phyloP scores from a whole-genome alignment of 2,329 filamentous ascomycete genomes.

The Spiromastix sp. region DNA sequence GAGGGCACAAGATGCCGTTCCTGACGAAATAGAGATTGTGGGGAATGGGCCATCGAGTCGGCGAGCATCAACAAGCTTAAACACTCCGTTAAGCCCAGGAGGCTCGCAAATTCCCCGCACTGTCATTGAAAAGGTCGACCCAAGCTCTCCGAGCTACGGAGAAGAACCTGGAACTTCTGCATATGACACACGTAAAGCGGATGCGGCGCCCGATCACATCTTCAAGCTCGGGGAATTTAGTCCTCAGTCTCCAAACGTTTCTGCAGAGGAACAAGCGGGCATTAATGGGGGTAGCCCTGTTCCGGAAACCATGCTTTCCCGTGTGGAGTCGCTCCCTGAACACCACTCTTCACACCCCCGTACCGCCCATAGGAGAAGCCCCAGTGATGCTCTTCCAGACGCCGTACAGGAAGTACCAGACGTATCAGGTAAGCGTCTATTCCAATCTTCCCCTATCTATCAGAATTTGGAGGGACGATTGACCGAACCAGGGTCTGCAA shows the following conservation, averaged over 20 bases:
- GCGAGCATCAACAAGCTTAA: conserved; percentile 31
- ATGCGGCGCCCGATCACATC: conserved; percentile 50
- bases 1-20: conserved; percentile 49
- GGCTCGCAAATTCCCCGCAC: conserved; percentile 47
- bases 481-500: conserved; percentile 52
- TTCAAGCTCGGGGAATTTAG: conserved; percentile 28
- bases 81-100: conserved; percentile 40
- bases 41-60: conserved; percentile 33
- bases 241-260: conserved; percentile 3
- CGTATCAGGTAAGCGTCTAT: conserved; percentile 44
- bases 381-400: conserved; percentile 35
- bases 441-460: conserved; percentile 21
- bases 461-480: conserved; percentile 43
- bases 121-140: conserved; percentile 52
- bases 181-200: conserved; percentile 45
- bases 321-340: conserved; percentile 30
- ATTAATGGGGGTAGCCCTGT: conserved; percentile 15
- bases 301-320: conserved; percentile 36
- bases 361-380: conserved; percentile 28
- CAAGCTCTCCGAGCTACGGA: conserved; percentile 45
- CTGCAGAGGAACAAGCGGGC: not conserved
- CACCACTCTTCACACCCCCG: conserved; percentile 15
- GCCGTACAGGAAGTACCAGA: conserved; percentile 33
- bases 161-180: conserved; percentile 53
- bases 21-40: conserved; percentile 53